A percentile compares a stretch with the other conserved stretches of the same genome.
phyloP scores from a whole-genome alignment of 305 asterid genomes.

The Rubia peregrina region DNA sequence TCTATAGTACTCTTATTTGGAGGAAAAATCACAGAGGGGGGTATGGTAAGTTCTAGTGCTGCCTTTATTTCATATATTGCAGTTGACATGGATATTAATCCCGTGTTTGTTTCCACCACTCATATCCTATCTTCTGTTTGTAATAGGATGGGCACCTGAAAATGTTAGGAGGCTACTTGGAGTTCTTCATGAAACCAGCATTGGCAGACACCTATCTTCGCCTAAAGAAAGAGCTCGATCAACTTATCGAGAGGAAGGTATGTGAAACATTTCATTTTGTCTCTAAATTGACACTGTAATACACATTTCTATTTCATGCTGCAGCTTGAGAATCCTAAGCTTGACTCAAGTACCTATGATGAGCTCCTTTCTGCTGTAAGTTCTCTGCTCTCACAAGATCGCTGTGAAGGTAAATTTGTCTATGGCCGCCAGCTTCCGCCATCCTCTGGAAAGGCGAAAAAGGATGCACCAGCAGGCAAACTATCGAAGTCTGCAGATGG shows the following conservation, averaged over 20 bases:
- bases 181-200: constrained; percentile 75
- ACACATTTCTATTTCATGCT: constrained; percentile 18
- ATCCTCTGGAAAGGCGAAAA: constrained; percentile 35
- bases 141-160: constrained; percentile 80
- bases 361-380: constrained; percentile 71
- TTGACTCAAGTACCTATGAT: constrained; percentile 38
- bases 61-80: constrained; percentile 17
- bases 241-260: constrained; percentile 72
- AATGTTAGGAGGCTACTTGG: constrained; percentile 90
- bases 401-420: constrained; percentile 79
- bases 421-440: constrained; percentile 51
- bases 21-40: constrained; percentile 56
- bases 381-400: constrained; percentile 70
- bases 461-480: constrained; percentile 21
- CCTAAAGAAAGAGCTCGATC: constrained; percentile 73
- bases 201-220: constrained; percentile 56
- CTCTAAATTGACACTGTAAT: neutral
- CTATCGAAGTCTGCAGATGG: constrained; percentile 32
- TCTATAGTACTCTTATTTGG: constrained; percentile 84
- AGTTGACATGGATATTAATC: constrained; percentile 11
- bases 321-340: constrained; percentile 68
- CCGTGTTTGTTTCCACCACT: constrained; percentile 14
- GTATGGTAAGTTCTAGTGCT: constrained; percentile 41
- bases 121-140: constrained; percentile 1
- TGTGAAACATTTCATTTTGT: constrained; percentile 7